phyloP scores from a whole-genome alignment of 1,284 basidiomycete species.

The Lignosus rhinocerotis region DNA sequence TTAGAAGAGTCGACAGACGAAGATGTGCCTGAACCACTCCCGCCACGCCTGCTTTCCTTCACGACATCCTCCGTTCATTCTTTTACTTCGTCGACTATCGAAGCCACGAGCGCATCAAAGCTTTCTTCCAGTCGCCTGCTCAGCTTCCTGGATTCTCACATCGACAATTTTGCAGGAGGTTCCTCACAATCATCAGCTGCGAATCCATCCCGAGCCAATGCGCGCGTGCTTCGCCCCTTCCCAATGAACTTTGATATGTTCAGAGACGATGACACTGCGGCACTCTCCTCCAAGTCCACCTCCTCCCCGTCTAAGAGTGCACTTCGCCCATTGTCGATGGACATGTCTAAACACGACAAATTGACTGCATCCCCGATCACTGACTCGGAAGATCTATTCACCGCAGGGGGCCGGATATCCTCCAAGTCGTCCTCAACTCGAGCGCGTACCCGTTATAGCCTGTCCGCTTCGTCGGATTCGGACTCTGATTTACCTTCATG shows the following conservation, averaged over 20 bases:
- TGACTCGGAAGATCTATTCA: conserved; percentile 13
- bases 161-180: background rate
- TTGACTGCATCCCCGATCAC: background rate
- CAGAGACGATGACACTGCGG: background rate
- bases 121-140: conserved; percentile 12
- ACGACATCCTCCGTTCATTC: background rate
- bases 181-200: background rate
- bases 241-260: conserved; percentile 24
- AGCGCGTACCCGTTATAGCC: conserved; percentile 11
- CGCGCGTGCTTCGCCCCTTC: conserved; percentile 21
- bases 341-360: background rate
- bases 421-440: conserved; percentile 8
- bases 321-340: background rate
- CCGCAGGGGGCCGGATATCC: background rate
- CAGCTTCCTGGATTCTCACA: conserved; percentile 5
- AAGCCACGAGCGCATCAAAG: background rate
- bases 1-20: conserved; percentile 12
- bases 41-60: background rate
- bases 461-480: conserved; percentile 3
- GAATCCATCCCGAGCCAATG: conserved; percentile 3
- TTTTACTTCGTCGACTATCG: background rate
- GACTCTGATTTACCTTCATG: conserved; percentile 9
- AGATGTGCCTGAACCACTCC: background rate
- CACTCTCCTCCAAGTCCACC: background rate
- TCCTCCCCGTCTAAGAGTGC: background rate